Conservation (phyloP, 1,284 basidiomycete genomes). For the Austroboletus novae-zelandiae region DNA sequence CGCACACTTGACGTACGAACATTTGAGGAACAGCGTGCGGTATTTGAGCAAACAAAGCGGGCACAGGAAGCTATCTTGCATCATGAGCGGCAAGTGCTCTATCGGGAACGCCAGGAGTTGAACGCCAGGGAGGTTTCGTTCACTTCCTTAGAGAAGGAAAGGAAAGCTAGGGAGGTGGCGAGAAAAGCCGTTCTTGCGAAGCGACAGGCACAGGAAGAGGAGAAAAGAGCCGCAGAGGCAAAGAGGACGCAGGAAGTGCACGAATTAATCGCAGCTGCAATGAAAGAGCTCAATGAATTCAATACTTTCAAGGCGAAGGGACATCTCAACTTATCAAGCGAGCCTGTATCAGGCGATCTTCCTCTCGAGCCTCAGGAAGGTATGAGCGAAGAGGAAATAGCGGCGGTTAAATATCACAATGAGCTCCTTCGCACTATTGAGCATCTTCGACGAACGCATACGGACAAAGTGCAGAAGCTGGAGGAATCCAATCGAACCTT, state of each 20-base stretch:
- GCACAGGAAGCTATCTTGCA: constrained; percentile 7
- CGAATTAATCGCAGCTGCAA: constrained; percentile 21
- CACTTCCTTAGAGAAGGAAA: constrained; percentile 23
- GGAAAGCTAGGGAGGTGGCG: constrained; percentile 25
- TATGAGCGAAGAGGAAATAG: constrained; percentile 25
- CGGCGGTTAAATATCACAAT: constrained; percentile 11
- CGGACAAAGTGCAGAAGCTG: constrained; percentile 15
- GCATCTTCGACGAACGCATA: constrained; percentile 17
- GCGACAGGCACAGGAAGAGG: constrained; percentile 28
- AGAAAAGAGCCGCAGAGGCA: constrained; percentile 15
- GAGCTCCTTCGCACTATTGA: constrained; percentile 13
- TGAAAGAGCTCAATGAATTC: constrained; percentile 20
- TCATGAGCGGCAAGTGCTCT: constrained; percentile 10
- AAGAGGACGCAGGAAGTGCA: constrained; percentile 16
- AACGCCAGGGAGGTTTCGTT: constrained; percentile 19
- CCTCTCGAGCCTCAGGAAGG: constrained; percentile 15
- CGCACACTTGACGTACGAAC: constrained; percentile 9
- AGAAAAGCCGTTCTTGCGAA: constrained; percentile 15
- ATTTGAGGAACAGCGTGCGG: constrained; percentile 18
- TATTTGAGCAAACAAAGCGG: constrained; percentile 21
- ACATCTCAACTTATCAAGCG: constrained; percentile 1
- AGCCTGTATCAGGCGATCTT: constrained; percentile 4
- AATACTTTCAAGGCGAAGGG: constrained; percentile 4
- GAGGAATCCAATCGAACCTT: constrained; percentile 16
- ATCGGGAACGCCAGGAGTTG: constrained; percentile 19